Conservation (phyloP, 305 asterid species). For the Solanum chacoense region DNA sequence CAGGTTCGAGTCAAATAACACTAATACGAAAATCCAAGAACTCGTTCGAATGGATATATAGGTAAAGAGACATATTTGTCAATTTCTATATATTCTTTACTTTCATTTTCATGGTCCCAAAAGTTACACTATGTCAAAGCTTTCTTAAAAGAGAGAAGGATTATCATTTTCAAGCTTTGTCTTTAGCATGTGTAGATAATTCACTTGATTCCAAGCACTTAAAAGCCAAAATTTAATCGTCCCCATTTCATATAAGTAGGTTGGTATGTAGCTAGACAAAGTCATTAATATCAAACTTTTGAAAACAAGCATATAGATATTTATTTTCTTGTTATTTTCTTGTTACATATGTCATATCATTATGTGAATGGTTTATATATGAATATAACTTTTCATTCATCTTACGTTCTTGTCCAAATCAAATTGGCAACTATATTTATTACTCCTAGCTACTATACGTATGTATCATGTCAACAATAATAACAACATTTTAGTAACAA, state of each 20-base stretch:
- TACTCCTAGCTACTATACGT: background rate
- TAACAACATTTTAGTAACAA: background rate
- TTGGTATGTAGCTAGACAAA: background rate
- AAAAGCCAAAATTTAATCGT: background rate
- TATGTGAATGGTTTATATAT: background rate
- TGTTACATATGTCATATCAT: background rate
- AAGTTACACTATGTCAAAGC: conserved; percentile 8
- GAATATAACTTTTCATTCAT: background rate
- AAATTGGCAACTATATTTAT: background rate
- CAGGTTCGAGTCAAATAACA: background rate
- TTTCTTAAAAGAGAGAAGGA: background rate
- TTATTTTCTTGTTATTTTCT: background rate
- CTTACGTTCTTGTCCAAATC: background rate
- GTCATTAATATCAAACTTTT: background rate
- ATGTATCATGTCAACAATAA: background rate
- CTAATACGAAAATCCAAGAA: background rate
- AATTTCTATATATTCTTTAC: background rate
- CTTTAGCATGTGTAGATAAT: background rate
- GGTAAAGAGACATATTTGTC: background rate
- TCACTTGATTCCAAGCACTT: background rate
- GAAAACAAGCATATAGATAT: background rate
- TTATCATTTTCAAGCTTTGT: background rate
- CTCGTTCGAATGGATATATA: background rate
- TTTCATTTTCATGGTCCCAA: conserved; percentile 28
- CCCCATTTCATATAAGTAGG: conserved; percentile 1